phyloP scores from a whole-genome alignment of 2,329 filamentous ascomycete genomes.

The Ophiostoma tasmaniense region DNA sequence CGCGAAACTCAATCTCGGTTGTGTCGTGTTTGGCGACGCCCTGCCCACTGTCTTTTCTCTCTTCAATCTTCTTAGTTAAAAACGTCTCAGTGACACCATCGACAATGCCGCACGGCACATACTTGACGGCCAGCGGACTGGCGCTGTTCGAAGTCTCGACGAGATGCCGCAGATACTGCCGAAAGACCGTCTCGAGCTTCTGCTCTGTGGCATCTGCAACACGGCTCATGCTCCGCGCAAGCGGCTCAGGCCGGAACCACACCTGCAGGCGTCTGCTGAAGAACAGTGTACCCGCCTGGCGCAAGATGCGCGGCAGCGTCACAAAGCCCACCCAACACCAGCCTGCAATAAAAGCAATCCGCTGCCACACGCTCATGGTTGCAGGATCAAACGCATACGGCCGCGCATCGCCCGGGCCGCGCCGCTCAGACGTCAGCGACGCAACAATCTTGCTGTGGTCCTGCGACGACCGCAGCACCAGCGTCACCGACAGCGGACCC shows the following conservation, averaged over 20 bases:
- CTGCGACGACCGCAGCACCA: constrained; percentile 54
- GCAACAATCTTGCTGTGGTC: constrained; percentile 50
- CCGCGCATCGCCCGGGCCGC: not conserved
- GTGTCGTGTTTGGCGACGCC: constrained; percentile 11
- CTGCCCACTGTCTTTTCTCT: not conserved
- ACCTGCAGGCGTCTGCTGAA: constrained; percentile 50
- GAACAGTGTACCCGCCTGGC: constrained; percentile 50
- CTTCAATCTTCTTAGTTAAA: constrained; percentile 26
- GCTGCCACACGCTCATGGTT: constrained; percentile 35
- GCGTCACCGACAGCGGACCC: constrained; percentile 46
- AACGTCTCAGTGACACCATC: constrained; percentile 29
- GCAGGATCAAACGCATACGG: constrained; percentile 37
- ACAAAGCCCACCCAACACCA: constrained; percentile 63
- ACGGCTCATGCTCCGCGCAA: constrained; percentile 46
- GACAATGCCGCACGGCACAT: constrained; percentile 43
- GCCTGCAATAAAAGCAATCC: constrained; percentile 37
- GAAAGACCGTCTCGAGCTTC: constrained; percentile 39
- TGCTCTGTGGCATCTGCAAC: constrained; percentile 42
- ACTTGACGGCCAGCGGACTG: constrained; percentile 38
- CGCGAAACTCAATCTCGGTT: constrained; percentile 43
- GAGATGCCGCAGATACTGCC: constrained; percentile 39
- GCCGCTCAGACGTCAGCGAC: constrained; percentile 38
- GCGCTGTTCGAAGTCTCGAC: constrained; percentile 33
- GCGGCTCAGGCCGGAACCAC: constrained; percentile 57
- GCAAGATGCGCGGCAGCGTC: constrained; percentile 57